Base-by-base conservation (phyloP, 345 rosid genomes). In the Moricandia arvensis region DNA sequence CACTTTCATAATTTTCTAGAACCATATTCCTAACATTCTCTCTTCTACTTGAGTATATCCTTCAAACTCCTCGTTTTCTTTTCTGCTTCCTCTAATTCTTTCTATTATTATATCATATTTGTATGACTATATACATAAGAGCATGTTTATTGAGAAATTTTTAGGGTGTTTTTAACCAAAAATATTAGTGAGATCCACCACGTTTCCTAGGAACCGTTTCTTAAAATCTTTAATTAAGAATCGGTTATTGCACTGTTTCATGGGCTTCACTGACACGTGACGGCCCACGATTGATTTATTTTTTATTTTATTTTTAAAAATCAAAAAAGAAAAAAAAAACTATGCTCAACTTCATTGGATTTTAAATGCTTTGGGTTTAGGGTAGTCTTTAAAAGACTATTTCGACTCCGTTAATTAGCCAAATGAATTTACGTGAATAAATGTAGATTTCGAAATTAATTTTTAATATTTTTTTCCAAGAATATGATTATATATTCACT, bases 11-110 rank as follows among this genome's bases (percentile, higher is more conserved):
- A 15, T 67, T 62, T 62, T 62, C 58, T 62, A 29, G 27, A 69
- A 62, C 51, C 66, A 76, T 70, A 70, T 31, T 69, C 68, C 59
- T 62, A 64, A 55, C 63, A 34, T 49, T 38, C 9, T 76, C 66
- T 76, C 15, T 2, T 63, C 60, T 54, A 30, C 15, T 31, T 41
- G 59, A 70, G 35, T 26, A 8, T 59, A 8, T 59, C 55, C 65
- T 63, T 76, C 47, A 53, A 62, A 63, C 60, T 38, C 64, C 31
- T 71, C 55, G 38, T 51, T 69, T 62, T 55, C 68, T 30, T 63
- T 70, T 66, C 55, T 63, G 29, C 15, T 76, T 76, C 65, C 75
- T 70, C 53, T 59, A 21, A 21, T 21, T 58, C 33, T 58, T 71
- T 63, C 75, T 31, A 59, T 61, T 38, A 26, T 12, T 29, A 29